Base-by-base conservation (phyloP, 352 stramenopile genomes). In the Pythium aquatile region DNA sequence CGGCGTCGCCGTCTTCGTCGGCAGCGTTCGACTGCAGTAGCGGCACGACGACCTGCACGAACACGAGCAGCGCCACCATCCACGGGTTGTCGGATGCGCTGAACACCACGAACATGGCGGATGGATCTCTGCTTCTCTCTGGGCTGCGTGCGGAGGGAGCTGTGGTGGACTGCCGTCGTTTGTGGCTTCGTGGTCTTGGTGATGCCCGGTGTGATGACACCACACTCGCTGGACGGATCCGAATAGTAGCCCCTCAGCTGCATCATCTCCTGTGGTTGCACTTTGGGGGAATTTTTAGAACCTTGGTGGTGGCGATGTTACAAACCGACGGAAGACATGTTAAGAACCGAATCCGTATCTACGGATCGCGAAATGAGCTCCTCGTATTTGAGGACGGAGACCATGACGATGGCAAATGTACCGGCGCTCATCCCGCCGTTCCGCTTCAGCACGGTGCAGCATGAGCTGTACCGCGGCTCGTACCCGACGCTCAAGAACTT, bases 401-500 rank as follows among this genome's bases (percentile, higher is more conserved):
- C 26, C 20, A 65, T 62, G 40, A 79, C 77, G 73, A 77, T 73
- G 64, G 81, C 79, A 32, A 79, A 72, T 32, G 79, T 78, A 57
- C 78, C 83, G 32, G 85, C 87, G 66, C 61, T 96, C 58, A 91
- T 96, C 70, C 87, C 87, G 55, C 87, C 87, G 66, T 96, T 96
- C 75, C 83, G 87, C 65, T 96, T 91, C 74, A 94, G 82, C 66
- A 88, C 76, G 1, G 84, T 94, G 56, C 83, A 96, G 73, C 78
- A 93, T 40, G 73, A 80, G 14, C 62, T 96, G 46, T 94, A 91
- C 63, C 87, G 87, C 48, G 87, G 87, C 5, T 76, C 83, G 30
- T 94, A 94, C 62, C 87, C 85, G 63, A 93, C 87, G 72, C 79
- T 94, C 59, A 93, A 93, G 70, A 94, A 92, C 74, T 92, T 93